Percentiles rank a stretch among this genome's conserved stretches.
Conservation (phyloP, 1,139 yeast species). For the Suhomyces chickasaworum region DNA sequence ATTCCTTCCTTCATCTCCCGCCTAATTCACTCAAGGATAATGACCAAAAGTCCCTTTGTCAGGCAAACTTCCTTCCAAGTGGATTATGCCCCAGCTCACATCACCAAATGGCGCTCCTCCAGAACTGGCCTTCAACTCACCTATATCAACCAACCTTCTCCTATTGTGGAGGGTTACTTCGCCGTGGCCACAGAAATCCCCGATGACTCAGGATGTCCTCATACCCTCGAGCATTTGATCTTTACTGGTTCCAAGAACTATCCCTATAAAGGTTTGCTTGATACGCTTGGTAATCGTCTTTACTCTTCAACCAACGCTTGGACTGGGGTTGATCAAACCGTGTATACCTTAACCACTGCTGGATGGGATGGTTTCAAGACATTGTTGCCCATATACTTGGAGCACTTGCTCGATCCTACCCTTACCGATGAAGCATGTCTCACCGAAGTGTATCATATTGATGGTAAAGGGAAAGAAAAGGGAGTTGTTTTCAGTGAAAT, state of each 20-base stretch:
- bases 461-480: constrained; percentile 86
- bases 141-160: constrained; percentile 77
- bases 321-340: constrained; percentile 97
- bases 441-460: constrained; percentile 94
- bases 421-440: constrained; percentile 86
- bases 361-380: constrained; percentile 95
- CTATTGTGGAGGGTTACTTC: constrained; percentile 89
- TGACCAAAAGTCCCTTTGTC: constrained; percentile 15
- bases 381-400: constrained; percentile 84
- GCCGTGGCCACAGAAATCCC: constrained; percentile 92
- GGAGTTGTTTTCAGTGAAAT: constrained; percentile 98
- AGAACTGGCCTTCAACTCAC: constrained; percentile 84
- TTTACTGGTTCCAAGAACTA: constrained; percentile 92
- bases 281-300: constrained; percentile 80
- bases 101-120: constrained; percentile 69
- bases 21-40: neutral
- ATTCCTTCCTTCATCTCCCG: neutral
- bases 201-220: constrained; percentile 91
- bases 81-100: constrained; percentile 62
- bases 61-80: constrained; percentile 56
- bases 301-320: constrained; percentile 93
- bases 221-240: constrained; percentile 89
- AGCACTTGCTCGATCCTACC: constrained; percentile 83
- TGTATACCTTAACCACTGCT: constrained; percentile 85
- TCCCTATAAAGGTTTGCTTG: constrained; percentile 91